Conservation (phyloP, 176 grass and related monocot genomes). For the Cocos nucifera region DNA sequence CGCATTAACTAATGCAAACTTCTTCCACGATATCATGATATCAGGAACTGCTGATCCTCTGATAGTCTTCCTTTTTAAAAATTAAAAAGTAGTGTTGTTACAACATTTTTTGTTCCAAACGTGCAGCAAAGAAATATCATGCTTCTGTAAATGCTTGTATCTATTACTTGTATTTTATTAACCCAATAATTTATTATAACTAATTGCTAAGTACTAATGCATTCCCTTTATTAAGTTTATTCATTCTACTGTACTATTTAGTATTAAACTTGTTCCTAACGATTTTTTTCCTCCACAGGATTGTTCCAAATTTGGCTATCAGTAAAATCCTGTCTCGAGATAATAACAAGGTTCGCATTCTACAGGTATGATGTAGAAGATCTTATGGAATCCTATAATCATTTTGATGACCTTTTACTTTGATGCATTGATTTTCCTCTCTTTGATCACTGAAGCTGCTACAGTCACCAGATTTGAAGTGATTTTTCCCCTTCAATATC, state of each 20-base stretch:
- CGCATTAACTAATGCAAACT: too few species aligned
- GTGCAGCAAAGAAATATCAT: too few species aligned
- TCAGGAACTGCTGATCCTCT: too few species aligned
- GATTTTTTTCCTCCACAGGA: constrained; percentile 33
- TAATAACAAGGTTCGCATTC: constrained; percentile 95
- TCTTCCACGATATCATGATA: too few species aligned
- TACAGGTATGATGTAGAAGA: constrained; percentile 45
- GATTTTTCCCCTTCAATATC: too few species aligned
- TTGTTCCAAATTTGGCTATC: constrained; percentile 95
- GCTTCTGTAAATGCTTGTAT: too few species aligned
- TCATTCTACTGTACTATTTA: background rate
- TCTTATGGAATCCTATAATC: background rate
- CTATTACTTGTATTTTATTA: too few species aligned
- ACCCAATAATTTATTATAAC: too few species aligned
- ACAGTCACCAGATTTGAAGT: too few species aligned
- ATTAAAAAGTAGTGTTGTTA: too few species aligned
- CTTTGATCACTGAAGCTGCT: background rate
- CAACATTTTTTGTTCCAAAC: too few species aligned
- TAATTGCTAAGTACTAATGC: background rate
- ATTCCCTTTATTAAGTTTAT: background rate
- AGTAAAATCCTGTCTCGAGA: constrained; percentile 83
- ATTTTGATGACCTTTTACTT: background rate
- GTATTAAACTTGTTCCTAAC: background rate
- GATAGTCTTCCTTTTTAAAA: too few species aligned
- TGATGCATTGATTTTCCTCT: background rate